Percentiles rank a stretch among this genome's conserved stretches.
Conservation (phyloP, 306 rosid genomes). For the Rosa persica region DNA sequence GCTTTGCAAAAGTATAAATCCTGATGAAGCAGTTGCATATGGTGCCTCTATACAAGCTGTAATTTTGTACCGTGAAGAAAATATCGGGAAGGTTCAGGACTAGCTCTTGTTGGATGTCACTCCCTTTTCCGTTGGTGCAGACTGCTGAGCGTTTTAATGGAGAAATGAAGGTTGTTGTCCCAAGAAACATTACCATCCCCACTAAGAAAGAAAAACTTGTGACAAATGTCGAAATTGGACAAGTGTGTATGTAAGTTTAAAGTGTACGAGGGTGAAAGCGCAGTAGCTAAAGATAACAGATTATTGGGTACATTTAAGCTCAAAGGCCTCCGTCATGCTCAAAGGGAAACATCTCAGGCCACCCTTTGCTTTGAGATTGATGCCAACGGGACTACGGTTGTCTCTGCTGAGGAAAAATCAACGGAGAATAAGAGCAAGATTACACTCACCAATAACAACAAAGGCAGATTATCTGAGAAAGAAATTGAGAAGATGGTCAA, state of each 20-base stretch:
- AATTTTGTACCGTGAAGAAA: not conserved
- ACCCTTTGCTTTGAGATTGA: too few species aligned
- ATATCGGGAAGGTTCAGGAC: conserved; percentile 4
- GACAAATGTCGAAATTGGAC: too few species aligned
- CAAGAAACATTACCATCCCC: conserved; percentile 15
- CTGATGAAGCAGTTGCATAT: too few species aligned
- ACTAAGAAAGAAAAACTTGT: not conserved
- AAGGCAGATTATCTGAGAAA: too few species aligned
- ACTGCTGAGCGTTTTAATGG: not conserved
- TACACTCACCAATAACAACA: too few species aligned
- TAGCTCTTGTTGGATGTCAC: not conserved
- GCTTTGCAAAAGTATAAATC: too few species aligned
- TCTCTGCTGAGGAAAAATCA: too few species aligned
- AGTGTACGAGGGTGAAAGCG: conserved; percentile 19
- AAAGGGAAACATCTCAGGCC: not conserved
- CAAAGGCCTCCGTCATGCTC: not conserved
- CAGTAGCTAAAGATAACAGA: conserved; percentile 5
- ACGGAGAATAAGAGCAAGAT: too few species aligned
- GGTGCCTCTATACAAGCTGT: not conserved
- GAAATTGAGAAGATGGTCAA: too few species aligned
- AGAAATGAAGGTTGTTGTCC: not conserved
- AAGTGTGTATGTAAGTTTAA: not conserved
- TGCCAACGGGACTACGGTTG: too few species aligned
- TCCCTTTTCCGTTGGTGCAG: not conserved
- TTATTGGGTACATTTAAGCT: conserved; percentile 12